Base-by-base conservation (phyloP, 768 basidiomycete genomes). In the Hypsizygus marmoreus region DNA sequence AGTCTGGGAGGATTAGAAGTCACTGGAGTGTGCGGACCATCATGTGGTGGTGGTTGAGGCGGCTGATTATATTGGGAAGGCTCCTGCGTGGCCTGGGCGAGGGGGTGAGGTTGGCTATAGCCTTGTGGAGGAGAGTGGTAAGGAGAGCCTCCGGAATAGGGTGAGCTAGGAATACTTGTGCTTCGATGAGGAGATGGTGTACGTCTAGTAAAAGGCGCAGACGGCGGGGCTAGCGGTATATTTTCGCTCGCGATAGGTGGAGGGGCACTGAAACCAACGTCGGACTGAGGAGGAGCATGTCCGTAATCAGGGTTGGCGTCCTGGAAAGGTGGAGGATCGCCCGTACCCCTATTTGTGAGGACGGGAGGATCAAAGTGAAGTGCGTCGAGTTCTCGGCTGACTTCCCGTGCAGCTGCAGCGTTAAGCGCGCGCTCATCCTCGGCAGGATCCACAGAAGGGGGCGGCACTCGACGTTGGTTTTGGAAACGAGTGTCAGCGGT, bases 381-480 rank as follows among this genome's bases (percentile, higher is more conserved):
- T 14, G 79, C 71, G 45, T 86, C 82, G 38, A 88, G 55, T 57
- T 87, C 88, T 10, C 79, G 75, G 10, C 76, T 76, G 1, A 90
- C 73, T 59, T 86, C 86, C 13, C 80, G 74, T 4, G 85, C 85
- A 20, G 82, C 86, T 13, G 86, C 87, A 1, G 78, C 80, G 53
- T 84, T 80, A 22, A 79, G 71, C n/a, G 70, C 71, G 3, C 62
- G 67, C 51, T 85, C 83, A 9, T 82, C 77, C 6, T 75, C 71
- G 24, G 75, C 68, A 12, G 65, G 50, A 25, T 65, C 65, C 20
- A 71, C 40, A 10, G 63, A 20, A 5, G 75, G 72, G 1, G 76
- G 70, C 14, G 75, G 71, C 3, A 77, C 58, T 14, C 59, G 62
- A 14, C 55, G 53, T 28, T 58, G 55, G 9, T 47, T 46, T 37